Evolutionary conservation across 495 filamentous ascomycete species (phyloP), one percentile per base, ranked within the genome.

Genomic region (Articulospora tetracladia): DNA sequence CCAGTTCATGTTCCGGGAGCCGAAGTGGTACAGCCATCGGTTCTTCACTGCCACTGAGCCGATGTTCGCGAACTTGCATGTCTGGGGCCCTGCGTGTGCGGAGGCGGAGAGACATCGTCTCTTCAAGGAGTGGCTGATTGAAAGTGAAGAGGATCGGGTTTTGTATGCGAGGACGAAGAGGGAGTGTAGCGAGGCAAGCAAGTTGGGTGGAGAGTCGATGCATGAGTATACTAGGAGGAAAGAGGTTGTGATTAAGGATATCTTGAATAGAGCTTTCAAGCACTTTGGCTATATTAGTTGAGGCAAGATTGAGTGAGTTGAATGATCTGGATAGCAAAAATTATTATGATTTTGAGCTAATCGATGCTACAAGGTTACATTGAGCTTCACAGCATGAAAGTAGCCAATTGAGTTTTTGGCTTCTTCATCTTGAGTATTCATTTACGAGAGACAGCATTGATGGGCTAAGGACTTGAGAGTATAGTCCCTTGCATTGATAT

Each of bases 1-100:
- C 55, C 70, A 61, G 46, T 79, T 78, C 57, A 56, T 79, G 26
- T 34, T 76, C 10, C 76, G 78, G 23, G 76, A 81, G 69, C 74
- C 75, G 3, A 23, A 27, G 4, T 81, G 78, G 78, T 66, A 79
- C 61, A 57, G 76, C 44, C 78, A 81, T 59, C 76, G 78, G 34
- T 76, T 77, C 76, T 81, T 58, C 24, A 48, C 12, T 24, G 47
- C 22, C 20, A 46, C 12, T 12, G 54, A 26, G 24, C 20, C 54
- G n/a, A 20, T 19, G 36, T 41, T 46, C 41, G 70, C 20, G 55
- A 79, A 79, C 67, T 55, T 81, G 1, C 78, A 81, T 63, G 76
- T 81, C n/a, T 81, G 69, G 54, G 76, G 76, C 2, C 71, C 75
- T 19, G 72, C 74, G 28, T 71, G 68, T 34, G 64, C 75, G 1